Evolutionary conservation across 257 asterid species (phyloP).

Genomic region (Nicotiana otophora): DNA sequence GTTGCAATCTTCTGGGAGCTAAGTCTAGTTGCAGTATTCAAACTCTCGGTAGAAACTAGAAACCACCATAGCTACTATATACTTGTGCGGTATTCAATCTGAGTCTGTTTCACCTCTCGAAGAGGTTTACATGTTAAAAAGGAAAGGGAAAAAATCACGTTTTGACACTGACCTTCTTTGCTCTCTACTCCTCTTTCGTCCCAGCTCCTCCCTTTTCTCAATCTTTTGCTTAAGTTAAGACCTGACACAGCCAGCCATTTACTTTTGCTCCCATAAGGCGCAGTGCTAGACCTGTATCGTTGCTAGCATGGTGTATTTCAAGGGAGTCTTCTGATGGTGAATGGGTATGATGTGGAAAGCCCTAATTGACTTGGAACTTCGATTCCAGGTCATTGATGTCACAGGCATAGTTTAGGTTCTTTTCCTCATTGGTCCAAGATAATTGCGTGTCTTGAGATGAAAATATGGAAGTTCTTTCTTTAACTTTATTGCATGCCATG

Average conservation of each 20-base stretch:
- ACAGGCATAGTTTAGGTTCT: background rate
- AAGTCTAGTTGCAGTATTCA: too few relatives aligned
- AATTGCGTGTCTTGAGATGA: background rate
- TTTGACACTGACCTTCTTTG: background rate
- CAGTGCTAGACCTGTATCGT: background rate
- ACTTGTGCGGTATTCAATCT: too few relatives aligned
- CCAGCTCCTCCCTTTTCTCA: background rate
- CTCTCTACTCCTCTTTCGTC: background rate
- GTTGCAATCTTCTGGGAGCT: too few relatives aligned
- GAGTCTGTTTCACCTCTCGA: too few relatives aligned
- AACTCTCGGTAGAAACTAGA: too few relatives aligned
- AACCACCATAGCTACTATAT: too few relatives aligned
- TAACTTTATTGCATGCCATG: background rate
- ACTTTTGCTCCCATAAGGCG: background rate
- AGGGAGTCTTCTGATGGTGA: background rate
- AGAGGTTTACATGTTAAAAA: background rate
- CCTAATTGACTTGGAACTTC: background rate
- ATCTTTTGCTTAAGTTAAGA: background rate
- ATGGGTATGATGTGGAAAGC: background rate
- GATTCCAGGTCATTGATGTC: background rate
- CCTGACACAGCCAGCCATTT: background rate
- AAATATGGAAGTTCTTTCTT: background rate
- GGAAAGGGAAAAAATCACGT: background rate
- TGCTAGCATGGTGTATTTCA: background rate
- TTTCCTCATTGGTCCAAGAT: slow-evolving; percentile 3